Percentiles rank a stretch among this genome's conserved stretches.
Conservation (phyloP, 2,329 filamentous ascomycete species). For the Penicillium sp. region DNA sequence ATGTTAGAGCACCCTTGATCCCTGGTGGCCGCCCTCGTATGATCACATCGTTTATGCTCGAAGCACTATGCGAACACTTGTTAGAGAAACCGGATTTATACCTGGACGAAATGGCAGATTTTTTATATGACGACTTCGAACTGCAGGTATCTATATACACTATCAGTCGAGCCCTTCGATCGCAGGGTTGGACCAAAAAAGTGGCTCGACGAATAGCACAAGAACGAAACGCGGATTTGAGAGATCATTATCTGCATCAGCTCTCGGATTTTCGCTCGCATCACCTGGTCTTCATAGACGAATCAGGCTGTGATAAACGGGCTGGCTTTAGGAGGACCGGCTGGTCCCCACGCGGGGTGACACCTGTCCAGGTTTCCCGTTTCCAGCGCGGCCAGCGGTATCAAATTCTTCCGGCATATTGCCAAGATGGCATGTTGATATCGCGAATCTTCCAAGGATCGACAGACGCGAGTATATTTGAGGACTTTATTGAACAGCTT, state of each 20-base stretch:
- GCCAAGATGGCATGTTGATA: not conserved
- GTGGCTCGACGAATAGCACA: not conserved
- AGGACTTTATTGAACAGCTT: not conserved
- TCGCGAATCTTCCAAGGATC: not conserved
- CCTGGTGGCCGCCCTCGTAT: slow-evolving; percentile 18
- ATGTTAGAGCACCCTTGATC: slow-evolving; percentile 22
- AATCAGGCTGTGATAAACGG: not conserved
- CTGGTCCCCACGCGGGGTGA: not conserved
- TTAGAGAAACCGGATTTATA: slow-evolving; percentile 28
- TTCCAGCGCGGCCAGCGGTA: not conserved
- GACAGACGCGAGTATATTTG: not conserved
- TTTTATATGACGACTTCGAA: slow-evolving; percentile 18
- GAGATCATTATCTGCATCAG: not conserved
- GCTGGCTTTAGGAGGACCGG: not conserved
- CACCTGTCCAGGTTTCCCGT: not conserved
- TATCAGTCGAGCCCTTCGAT: not conserved
- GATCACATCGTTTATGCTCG: not conserved
- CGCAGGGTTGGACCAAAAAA: not conserved
- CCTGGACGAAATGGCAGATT: slow-evolving; percentile 27
- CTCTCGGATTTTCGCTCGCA: not conserved
- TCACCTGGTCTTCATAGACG: too few species aligned
- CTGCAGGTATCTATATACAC: not conserved
- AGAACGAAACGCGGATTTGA: not conserved
- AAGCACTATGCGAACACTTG: slow-evolving; percentile 29
- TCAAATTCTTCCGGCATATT: not conserved